Base-by-base conservation (phyloP, 768 basidiomycete genomes). In the Galerina marginata region DNA sequence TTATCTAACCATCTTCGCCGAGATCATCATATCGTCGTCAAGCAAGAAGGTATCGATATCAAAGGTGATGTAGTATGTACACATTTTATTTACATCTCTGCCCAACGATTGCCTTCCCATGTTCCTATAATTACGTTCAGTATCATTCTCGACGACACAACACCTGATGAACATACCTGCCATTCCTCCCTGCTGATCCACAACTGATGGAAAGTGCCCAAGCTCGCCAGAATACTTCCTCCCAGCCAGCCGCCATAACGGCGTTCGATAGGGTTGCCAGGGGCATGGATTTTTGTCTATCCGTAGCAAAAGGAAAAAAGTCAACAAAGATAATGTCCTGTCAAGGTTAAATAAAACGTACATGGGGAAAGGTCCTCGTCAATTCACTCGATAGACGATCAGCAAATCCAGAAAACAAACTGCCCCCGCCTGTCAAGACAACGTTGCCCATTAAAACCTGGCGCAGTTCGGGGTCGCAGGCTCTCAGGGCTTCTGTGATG, bases 161-260 rank as follows among this genome's bases (percentile, higher is more conserved):
- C 6, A 56, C 26, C 11, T 15, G 48, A 40, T 5, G 57, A 48
- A 72, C 86, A 44, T 60, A 92, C 93, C 85, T 92, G 86, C 90
- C 93, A 96, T 68, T 96, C 95, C 73, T 95, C 94, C 69, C 81
- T 86, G 74, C 93, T 94, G 69, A 96, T 95, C 95, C 95, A 96
- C 51, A 96, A 79, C 67, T 96, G 96, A 72, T 99, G 97, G 83
- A 99, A 99, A 14, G 96, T 98, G 23, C 97, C 97, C 69, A 99
- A 76, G 69, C 92, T 95, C 1, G 92, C 96, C 48, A 99, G 80
- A 67, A 99, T 96, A 65, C 92, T 95, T 29, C 96, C 97, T 10
- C 97, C 97, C 6, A 99, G 78, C 97, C 97, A 99, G 16, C 91
- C 89, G 12, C 95, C 91, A 72, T 94, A 97, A 58, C 90, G 86